These are phyloP conservation scores for Penicillium sp. DNA, from an alignment of 2,329 filamentous ascomycete genomes.

Conservation along the genomic window DNA sequence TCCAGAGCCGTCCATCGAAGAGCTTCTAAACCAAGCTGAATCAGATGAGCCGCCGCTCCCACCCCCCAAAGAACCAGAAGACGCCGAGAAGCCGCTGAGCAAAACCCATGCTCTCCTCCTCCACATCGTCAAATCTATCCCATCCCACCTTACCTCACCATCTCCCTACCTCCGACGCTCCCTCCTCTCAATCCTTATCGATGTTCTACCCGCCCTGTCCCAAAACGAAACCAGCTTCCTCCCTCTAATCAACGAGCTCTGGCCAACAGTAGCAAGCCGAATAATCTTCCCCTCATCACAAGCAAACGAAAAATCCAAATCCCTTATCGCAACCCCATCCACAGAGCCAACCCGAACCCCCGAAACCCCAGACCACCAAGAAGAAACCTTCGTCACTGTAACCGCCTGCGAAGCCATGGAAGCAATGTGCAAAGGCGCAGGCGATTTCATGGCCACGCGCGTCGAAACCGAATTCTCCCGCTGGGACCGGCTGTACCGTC, in stretches of 20 bases:
- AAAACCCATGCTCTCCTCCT: slow-evolving; percentile 79
- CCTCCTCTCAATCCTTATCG: slow-evolving; percentile 73
- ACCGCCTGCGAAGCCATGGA: slow-evolving; percentile 69
- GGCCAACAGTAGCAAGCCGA: slow-evolving; percentile 67
- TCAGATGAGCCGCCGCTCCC: slow-evolving; percentile 37
- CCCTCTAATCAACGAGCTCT: slow-evolving; percentile 84
- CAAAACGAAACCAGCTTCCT: slow-evolving; percentile 79
- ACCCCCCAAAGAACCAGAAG: slow-evolving; percentile 50
- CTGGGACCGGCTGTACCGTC: slow-evolving; percentile 44
- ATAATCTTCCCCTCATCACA: slow-evolving; percentile 47
- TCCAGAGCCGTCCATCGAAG: slow-evolving; percentile 30
- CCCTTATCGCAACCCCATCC: slow-evolving; percentile 21
- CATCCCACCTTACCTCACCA: slow-evolving; percentile 85
- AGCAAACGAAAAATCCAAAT: slow-evolving; percentile 54
- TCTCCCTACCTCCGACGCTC: slow-evolving; percentile 75
- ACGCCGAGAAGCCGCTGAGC: slow-evolving; percentile 62
- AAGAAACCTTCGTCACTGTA: slow-evolving; percentile 57
- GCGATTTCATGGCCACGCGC: slow-evolving; percentile 76
- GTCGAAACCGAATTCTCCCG: slow-evolving; percentile 67
- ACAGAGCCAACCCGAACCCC: slow-evolving; percentile 56
- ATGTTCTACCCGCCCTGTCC: slow-evolving; percentile 69
- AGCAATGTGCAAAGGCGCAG: slow-evolving; percentile 68
- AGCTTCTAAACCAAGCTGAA: slow-evolving; percentile 38
- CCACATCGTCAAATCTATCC: slow-evolving; percentile 77
- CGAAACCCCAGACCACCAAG: slow-evolving; percentile 30